Evolutionary conservation across 352 stramenopile species (phyloP).

Genomic region (Elongisporangium prolatum): DNA sequence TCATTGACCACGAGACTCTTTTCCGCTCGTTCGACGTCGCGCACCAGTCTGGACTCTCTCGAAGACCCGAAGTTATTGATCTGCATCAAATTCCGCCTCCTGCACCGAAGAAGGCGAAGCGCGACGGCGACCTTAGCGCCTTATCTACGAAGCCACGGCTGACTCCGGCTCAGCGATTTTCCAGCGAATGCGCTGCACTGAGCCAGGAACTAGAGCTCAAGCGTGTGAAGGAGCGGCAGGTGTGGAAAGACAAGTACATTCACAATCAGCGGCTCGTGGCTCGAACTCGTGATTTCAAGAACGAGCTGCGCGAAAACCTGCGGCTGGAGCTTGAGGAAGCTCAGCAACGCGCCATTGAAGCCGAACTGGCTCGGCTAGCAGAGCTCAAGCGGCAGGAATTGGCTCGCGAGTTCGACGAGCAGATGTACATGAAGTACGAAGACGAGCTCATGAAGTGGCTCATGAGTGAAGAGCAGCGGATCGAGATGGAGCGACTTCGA

Average conservation of each 20-base stretch:
- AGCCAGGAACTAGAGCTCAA: slow-evolving; percentile 7
- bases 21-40: slow-evolving; percentile 49
- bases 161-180: slow-evolving; percentile 33
- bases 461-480: slow-evolving; percentile 31
- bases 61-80: slow-evolving; percentile 39
- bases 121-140: not conserved
- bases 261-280: slow-evolving; percentile 18
- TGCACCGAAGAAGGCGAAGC: slow-evolving; percentile 17
- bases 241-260: slow-evolving; percentile 14
- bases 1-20: slow-evolving; percentile 42
- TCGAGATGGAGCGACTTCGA: slow-evolving; percentile 36
- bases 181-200: slow-evolving; percentile 15
- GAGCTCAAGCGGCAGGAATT: slow-evolving; percentile 30
- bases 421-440: slow-evolving; percentile 63
- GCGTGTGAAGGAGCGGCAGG: slow-evolving; percentile 2
- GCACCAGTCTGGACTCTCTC: slow-evolving; percentile 23
- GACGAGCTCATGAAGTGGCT: slow-evolving; percentile 64
- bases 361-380: slow-evolving; percentile 31
- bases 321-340: slow-evolving; percentile 60
- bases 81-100: slow-evolving; percentile 12
- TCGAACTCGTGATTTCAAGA: slow-evolving; percentile 44
- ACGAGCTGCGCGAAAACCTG: slow-evolving; percentile 53
- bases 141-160: slow-evolving; percentile 1
- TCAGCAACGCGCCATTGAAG: slow-evolving; percentile 45
- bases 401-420: slow-evolving; percentile 46